Evolutionary conservation across 805 yeast species (phyloP), one percentile per base, ranked within the genome.

Genomic region (Lipomyces starkeyi): DNA sequence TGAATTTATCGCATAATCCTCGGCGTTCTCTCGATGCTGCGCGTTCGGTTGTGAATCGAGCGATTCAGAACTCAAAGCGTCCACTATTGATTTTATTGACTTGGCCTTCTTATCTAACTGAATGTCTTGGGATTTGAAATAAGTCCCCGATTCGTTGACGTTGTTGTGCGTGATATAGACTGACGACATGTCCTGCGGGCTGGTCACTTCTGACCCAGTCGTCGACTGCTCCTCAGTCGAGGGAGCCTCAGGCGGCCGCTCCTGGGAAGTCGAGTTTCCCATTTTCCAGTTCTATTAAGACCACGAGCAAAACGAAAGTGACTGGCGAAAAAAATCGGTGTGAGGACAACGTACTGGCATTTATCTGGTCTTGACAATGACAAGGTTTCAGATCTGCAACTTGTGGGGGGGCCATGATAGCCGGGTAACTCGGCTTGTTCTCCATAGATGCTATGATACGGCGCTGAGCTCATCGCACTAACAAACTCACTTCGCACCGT

Each of bases 191-290:
- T 27, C 64, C 53, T 37, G n/a, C 13, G 59, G 58, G 55, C 56
- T 53, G 17, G 67, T 20, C 20, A 53, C 11, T 14, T 27, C 32
- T 22, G 68, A 61, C 34, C 64, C 54, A 3, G 65, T 56, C 25
- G 63, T 61, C n/a, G 68, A 61, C 32, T 29, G 52, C 8, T 13
- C 60, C 14, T 47, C 64, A 1, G 70, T 57, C 58, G 37, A 64
- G 25, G 67, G 43, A 11, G 66, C 57, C 17, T 63, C 64, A 2
- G 43, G 59, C 27, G 55, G 62, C 64, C 56, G 58, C 59, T 69
- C 72, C 34, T 56, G 63, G 17, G 72, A 69, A 27, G 72, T 29
- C 7, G 72, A 69, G 63, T 69, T 69, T 7, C 72, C 72, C 72
- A 69, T 69, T 22, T 32, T 25, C 35, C 3, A n/a, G 49, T 17